These are phyloP conservation scores for Saturnispora bothae DNA, from an alignment of 805 yeast species.

Conservation along the genomic window DNA sequence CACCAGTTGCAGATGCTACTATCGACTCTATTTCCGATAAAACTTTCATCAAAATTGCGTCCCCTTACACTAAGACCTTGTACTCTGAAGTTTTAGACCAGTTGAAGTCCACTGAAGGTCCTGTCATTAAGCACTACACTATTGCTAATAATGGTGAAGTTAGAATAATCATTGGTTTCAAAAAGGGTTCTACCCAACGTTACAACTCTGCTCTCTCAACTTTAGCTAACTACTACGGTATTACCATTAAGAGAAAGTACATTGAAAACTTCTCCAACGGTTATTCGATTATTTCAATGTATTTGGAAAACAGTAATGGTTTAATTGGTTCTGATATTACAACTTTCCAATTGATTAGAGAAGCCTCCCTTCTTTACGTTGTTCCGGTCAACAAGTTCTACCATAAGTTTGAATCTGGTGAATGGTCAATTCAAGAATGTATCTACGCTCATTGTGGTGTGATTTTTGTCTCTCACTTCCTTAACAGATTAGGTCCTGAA, in stretches of 20 bases:
- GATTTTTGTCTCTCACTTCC: slow-evolving; percentile 86
- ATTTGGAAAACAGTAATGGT: slow-evolving; percentile 54
- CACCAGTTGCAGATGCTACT: slow-evolving; percentile 20
- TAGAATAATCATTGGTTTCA: slow-evolving; percentile 81
- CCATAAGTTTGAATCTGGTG: slow-evolving; percentile 58
- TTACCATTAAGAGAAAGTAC: slow-evolving; percentile 78
- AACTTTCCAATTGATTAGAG: slow-evolving; percentile 83
- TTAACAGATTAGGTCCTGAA: slow-evolving; percentile 89
- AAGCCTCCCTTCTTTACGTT: slow-evolving; percentile 85
- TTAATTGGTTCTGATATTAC: slow-evolving; percentile 43
- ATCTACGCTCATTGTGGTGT: slow-evolving; percentile 91
- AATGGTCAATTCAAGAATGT: slow-evolving; percentile 85
- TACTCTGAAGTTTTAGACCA: slow-evolving; percentile 64
- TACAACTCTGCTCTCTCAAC: slow-evolving; percentile 81
- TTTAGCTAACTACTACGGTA: slow-evolving; percentile 79
- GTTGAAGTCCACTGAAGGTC: slow-evolving; percentile 73
- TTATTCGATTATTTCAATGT: slow-evolving; percentile 75
- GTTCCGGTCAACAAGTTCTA: slow-evolving; percentile 81
- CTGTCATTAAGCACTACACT: slow-evolving; percentile 81
- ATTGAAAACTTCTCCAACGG: slow-evolving; percentile 92
- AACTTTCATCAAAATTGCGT: slow-evolving; percentile 67
- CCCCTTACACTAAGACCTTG: slow-evolving; percentile 66
- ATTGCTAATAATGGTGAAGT: slow-evolving; percentile 73
- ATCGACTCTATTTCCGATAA: slow-evolving; percentile 65
- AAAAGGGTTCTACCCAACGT: slow-evolving; percentile 73